Conservation (phyloP, 2,329 filamentous ascomycete species). For the Colletotrichum sp. region DNA sequence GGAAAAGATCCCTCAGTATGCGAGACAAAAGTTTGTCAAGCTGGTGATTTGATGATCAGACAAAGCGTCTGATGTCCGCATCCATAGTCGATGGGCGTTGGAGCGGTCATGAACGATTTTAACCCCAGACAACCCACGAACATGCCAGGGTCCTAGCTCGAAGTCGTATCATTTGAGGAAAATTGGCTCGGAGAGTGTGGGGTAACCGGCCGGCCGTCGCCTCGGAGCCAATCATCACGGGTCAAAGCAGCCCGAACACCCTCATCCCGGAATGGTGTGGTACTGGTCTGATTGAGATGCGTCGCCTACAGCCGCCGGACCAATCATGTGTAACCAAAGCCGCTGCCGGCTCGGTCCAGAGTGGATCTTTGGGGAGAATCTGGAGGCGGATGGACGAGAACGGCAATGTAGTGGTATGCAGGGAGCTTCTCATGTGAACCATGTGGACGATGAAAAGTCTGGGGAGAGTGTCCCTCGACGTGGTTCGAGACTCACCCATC, state of each 20-base stretch:
- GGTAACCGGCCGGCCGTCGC: conserved; percentile 5
- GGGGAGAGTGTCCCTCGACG: conserved; percentile 19
- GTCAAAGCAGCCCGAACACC: conserved; percentile 7
- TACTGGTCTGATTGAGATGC: background rate
- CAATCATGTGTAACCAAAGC: conserved; percentile 2
- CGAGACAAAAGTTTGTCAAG: background rate
- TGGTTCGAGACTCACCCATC: conserved; percentile 2
- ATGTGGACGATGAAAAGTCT: conserved; percentile 16
- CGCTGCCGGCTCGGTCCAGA: conserved; percentile 22
- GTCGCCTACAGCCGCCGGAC: background rate
- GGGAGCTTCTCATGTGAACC: conserved; percentile 4
- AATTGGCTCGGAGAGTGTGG: conserved; percentile 15
- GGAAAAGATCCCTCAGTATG: background rate
- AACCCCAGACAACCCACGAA: conserved; percentile 18
- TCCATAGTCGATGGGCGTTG: background rate
- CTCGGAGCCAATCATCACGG: conserved; percentile 14
- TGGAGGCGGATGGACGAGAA: conserved; percentile 18
- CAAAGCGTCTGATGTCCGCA: background rate
- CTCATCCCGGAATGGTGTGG: background rate
- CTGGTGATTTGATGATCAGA: background rate
- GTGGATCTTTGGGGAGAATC: conserved; percentile 4
- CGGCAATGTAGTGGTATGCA: conserved; percentile 16
- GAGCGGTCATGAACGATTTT: background rate
- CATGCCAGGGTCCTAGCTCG: background rate
- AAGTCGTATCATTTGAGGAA: conserved; percentile 18